phyloP scores from a whole-genome alignment of 768 basidiomycete species.

The Lentinula sp. region DNA sequence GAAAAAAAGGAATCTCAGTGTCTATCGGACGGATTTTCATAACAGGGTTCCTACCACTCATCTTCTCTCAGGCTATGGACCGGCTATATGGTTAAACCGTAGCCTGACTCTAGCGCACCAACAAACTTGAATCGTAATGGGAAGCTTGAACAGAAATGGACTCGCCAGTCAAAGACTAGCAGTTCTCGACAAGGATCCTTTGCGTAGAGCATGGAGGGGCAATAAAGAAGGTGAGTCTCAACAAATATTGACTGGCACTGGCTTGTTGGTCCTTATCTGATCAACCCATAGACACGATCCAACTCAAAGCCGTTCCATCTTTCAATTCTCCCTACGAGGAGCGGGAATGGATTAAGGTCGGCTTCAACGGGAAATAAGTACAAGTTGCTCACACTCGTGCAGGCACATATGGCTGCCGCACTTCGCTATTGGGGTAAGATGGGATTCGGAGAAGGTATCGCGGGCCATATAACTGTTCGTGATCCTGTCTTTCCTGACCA shows the following conservation, averaged over 20 bases:
- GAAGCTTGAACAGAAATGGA: neutral
- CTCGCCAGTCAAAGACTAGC: neutral
- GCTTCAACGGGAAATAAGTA: neutral
- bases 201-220: slow-evolving; percentile 9
- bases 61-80: neutral
- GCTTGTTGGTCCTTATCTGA: too few species aligned
- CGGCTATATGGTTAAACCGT: too few species aligned
- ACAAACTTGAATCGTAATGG: neutral
- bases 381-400: neutral
- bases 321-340: slow-evolving; percentile 18
- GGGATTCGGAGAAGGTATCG: slow-evolving; percentile 20
- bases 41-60: too few species aligned
- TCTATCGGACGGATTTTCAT: neutral
- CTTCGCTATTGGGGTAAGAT: slow-evolving; percentile 18
- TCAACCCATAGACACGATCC: slow-evolving; percentile 10
- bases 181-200: slow-evolving; percentile 4
- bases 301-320: slow-evolving; percentile 14
- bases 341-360: slow-evolving; percentile 22
- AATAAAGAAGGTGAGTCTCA: slow-evolving; percentile 6
- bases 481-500: slow-evolving; percentile 20
- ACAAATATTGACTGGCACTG: neutral
- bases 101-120: too few species aligned
- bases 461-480: slow-evolving; percentile 19
- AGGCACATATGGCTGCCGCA: slow-evolving; percentile 21
- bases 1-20: neutral